These are phyloP conservation scores for Phytophthora pisi DNA, from an alignment of 352 stramenopile species.

Conservation along the genomic window DNA sequence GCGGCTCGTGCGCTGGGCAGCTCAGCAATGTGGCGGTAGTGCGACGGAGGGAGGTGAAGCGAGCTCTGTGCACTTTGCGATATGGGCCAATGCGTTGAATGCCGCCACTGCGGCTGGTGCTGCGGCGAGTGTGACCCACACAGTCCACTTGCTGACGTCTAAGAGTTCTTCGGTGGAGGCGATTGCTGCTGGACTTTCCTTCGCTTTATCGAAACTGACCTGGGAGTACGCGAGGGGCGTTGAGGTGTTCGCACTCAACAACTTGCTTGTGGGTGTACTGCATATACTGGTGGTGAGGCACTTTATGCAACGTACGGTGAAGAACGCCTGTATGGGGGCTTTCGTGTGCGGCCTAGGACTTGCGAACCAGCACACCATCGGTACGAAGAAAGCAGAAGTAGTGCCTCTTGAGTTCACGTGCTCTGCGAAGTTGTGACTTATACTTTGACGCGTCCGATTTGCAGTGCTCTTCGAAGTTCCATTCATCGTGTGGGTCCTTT, in stretches of 20 bases:
- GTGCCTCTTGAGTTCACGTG: background rate
- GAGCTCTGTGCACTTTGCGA: slow-evolving; percentile 29
- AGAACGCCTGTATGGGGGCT: slow-evolving; percentile 58
- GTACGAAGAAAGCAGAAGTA: slow-evolving; percentile 10
- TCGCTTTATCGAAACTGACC: slow-evolving; percentile 85
- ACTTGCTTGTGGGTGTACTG: slow-evolving; percentile 83
- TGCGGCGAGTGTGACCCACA: slow-evolving; percentile 44
- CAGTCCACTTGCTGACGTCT: slow-evolving; percentile 36
- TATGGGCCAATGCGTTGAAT: slow-evolving; percentile 48
- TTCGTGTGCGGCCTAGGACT: slow-evolving; percentile 90
- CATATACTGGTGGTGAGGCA: slow-evolving; percentile 60
- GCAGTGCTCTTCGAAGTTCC: slow-evolving; percentile 89
- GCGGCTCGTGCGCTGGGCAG: slow-evolving; percentile 15
- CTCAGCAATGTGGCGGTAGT: slow-evolving; percentile 4
- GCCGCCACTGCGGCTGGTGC: slow-evolving; percentile 35
- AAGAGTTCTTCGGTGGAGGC: slow-evolving; percentile 31
- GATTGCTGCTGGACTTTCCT: slow-evolving; percentile 46
- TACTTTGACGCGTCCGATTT: background rate
- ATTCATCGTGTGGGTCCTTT: slow-evolving; percentile 69
- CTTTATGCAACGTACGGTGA: slow-evolving; percentile 18
- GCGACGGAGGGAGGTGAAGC: background rate
- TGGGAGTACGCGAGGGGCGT: slow-evolving; percentile 91
- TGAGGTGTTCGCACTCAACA: slow-evolving; percentile 95
- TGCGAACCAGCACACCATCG: slow-evolving; percentile 94
- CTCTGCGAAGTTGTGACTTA: background rate